phyloP scores from a whole-genome alignment of 768 basidiomycete genomes.

The Boletellus emodensis region DNA sequence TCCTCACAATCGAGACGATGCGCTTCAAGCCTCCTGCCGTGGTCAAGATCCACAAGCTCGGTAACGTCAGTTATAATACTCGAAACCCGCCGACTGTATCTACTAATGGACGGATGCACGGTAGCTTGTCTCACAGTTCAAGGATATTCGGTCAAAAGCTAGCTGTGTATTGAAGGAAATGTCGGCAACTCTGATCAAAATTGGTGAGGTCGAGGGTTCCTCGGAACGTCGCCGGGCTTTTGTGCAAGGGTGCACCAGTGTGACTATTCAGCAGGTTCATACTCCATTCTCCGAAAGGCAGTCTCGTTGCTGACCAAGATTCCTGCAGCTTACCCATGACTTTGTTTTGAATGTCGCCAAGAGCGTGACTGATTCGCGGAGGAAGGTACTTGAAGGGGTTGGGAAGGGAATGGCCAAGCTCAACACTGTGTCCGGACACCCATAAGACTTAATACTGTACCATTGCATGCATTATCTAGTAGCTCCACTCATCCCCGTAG shows the following conservation, averaged over 20 bases:
- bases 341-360: conserved; percentile 59
- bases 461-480: conserved; percentile 4
- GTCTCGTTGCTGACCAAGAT: not conserved
- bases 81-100: not conserved
- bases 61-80: conserved; percentile 46
- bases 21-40: conserved; percentile 71
- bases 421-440: conserved; percentile 36
- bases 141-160: conserved; percentile 54
- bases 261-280: conserved; percentile 36
- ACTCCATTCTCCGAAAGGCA: not conserved
- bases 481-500: conserved; percentile 29
- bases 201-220: conserved; percentile 50
- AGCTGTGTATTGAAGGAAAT: conserved; percentile 53
- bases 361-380: conserved; percentile 64
- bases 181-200: conserved; percentile 46
- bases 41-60: conserved; percentile 70
- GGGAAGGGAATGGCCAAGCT: conserved; percentile 66
- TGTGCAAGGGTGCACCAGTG: conserved; percentile 46
- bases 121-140: conserved; percentile 67
- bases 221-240: conserved; percentile 50
- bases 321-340: conserved; percentile 55
- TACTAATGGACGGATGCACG: conserved; percentile 4
- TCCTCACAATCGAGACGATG: conserved; percentile 64
- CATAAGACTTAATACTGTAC: conserved; percentile 9
- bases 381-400: conserved; percentile 66